Evolutionary conservation across 345 rosid genomes (phyloP), one percentile per base, ranked within the genome.

Genomic region (Syzygium oleosum): DNA sequence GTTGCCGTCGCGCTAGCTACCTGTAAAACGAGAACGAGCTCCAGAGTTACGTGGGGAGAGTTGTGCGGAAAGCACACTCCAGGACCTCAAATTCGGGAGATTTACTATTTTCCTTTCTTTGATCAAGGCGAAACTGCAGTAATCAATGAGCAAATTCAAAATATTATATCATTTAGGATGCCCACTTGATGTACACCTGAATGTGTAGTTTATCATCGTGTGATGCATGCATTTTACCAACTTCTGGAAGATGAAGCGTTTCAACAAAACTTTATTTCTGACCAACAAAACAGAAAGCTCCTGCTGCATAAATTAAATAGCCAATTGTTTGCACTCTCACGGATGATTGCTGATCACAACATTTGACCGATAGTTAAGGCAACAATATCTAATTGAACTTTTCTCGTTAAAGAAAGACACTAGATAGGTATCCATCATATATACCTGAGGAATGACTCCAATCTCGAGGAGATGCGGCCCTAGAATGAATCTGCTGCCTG

Each of bases 401-500:
- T 54, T 7, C 56, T 54, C 19, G 11, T 29, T 46, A 38, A 77
- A 46, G 46, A 27, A 19, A 16, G 49, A 78, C 84, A 78, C 84
- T 16, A 27, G 22, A 41, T 34, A 5, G 46, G 7, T 43, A 15
- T 16, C 43, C 9, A 11, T 6, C 8, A 10, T 9, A 5, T 5
- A 22, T 31, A 21, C 51, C 94, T 96, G 98, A 0, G 98, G 99
- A 85, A 34, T 56, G 38, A 41, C 52, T 55, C 51, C 77, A 38
- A 79, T 51, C 23, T 49, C 19, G 22, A 96, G 95, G 52, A 96
- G 96, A n/a, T 96, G 93, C 3, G 99, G 98, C 4, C 99, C 98
- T 9, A 95, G 93, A 86, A 96, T 93, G 95, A 97, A 97, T 2
- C 99, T 98, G 27, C 99, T 98, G 46, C 99, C 99, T 0, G 98